Evolutionary conservation across 352 stramenopile genomes (phyloP).

Genomic region (Pythium apleroticum): DNA sequence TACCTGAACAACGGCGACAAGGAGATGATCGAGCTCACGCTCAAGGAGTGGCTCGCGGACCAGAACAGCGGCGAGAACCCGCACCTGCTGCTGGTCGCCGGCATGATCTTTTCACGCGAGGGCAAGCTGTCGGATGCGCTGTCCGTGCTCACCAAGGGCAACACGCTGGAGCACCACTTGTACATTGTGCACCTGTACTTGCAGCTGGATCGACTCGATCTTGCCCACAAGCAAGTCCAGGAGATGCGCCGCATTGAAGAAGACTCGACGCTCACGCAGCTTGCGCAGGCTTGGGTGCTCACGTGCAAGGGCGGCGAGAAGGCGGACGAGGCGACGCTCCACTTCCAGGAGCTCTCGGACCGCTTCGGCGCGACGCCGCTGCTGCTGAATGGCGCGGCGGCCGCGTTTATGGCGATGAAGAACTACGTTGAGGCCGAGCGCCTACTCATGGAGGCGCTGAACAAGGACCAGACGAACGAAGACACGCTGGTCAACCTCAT

Average conservation of each 20-base stretch:
- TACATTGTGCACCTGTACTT: constrained; percentile 87
- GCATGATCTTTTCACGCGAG: constrained; percentile 92
- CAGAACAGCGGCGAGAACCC: constrained; percentile 81
- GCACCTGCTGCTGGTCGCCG: constrained; percentile 92
- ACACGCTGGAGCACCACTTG: constrained; percentile 93
- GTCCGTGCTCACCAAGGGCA: constrained; percentile 87
- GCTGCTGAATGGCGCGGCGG: constrained; percentile 91
- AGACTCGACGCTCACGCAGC: constrained; percentile 95
- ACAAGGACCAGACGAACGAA: constrained; percentile 83
- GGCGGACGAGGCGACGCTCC: constrained; percentile 89
- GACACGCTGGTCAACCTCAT: constrained; percentile 96
- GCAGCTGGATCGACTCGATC: constrained; percentile 93
- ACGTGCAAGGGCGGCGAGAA: constrained; percentile 82
- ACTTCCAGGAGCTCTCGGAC: constrained; percentile 93
- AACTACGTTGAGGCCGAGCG: constrained; percentile 91
- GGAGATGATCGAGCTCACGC: constrained; percentile 89
- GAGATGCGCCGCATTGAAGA: constrained; percentile 94
- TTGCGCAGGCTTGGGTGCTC: constrained; percentile 89
- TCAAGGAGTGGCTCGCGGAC: constrained; percentile 91
- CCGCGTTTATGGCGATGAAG: constrained; percentile 89
- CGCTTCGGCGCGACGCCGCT: constrained; percentile 92
- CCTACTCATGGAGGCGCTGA: constrained; percentile 85
- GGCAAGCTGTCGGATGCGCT: constrained; percentile 94
- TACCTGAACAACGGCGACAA: constrained; percentile 76
- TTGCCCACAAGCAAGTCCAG: constrained; percentile 87